Conservation (phyloP, 139 green algal genomes). For the Nannochloris sp. region DNA sequence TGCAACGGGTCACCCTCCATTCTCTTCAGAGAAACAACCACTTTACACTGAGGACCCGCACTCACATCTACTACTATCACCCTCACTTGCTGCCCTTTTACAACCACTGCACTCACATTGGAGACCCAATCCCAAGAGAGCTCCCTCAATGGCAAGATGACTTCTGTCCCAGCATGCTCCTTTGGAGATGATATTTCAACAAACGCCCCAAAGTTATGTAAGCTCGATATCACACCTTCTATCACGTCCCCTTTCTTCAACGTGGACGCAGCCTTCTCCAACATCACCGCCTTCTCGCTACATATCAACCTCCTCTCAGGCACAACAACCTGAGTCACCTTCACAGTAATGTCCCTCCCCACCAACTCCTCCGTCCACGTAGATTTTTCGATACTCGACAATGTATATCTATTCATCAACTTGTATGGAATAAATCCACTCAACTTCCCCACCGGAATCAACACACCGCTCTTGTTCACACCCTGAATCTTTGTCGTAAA, state of each 20-base stretch:
- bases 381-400: slow-evolving; percentile 5
- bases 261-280: slow-evolving; percentile 23
- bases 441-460: slow-evolving; percentile 13
- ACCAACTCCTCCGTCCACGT: slow-evolving; percentile 5
- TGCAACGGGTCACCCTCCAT: slow-evolving; percentile 43
- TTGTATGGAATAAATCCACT: slow-evolving; percentile 36
- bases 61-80: slow-evolving; percentile 18
- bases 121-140: slow-evolving; percentile 42
- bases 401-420: slow-evolving; percentile 25
- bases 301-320: slow-evolving; percentile 25
- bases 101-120: slow-evolving; percentile 2
- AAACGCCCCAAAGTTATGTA: slow-evolving; percentile 47
- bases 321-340: slow-evolving; percentile 42
- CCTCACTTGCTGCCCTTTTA: slow-evolving; percentile 22
- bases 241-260: slow-evolving; percentile 32
- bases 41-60: slow-evolving; percentile 12
- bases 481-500: slow-evolving; percentile 4
- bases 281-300: slow-evolving; percentile 34
- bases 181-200: slow-evolving; percentile 26
- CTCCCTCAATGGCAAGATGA: slow-evolving; percentile 45
- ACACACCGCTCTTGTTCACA: slow-evolving; percentile 24
- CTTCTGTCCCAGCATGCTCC: slow-evolving; percentile 25
- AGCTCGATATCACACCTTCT: slow-evolving; percentile 24
- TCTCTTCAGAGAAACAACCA: slow-evolving; percentile 37
- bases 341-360: slow-evolving; percentile 23